phyloP scores from a whole-genome alignment of 306 rosid genomes.

The Cucurbita moschata region DNA sequence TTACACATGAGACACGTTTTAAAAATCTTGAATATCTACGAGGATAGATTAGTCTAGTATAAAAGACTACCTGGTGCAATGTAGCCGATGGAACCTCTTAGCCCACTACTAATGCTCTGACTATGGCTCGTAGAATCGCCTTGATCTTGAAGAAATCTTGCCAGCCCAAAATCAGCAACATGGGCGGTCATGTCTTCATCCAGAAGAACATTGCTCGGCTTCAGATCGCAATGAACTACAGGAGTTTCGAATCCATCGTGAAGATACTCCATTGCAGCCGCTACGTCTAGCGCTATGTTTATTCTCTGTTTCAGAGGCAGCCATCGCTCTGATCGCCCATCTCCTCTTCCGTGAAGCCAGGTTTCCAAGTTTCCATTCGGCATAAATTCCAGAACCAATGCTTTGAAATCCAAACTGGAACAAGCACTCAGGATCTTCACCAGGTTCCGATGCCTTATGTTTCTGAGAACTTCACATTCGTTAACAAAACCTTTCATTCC shows the following conservation, averaged over 20 bases:
- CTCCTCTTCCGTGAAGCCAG: constrained; percentile 4
- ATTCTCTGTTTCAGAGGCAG: neutral
- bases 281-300: constrained; percentile 9
- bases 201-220: constrained; percentile 13
- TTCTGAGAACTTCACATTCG: constrained; percentile 14
- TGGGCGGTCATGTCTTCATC: constrained; percentile 9
- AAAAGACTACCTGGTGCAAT: constrained; percentile 5
- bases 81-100: constrained; percentile 18
- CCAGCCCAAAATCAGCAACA: constrained; percentile 7
- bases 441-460: constrained; percentile 11
- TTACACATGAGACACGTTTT: too few relatives aligned
- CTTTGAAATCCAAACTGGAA: constrained; percentile 13
- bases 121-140: neutral
- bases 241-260: constrained; percentile 6
- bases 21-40: too few relatives aligned
- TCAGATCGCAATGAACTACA: constrained; percentile 11
- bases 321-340: neutral
- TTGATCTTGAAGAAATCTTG: neutral
- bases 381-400: constrained; percentile 9
- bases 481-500: constrained; percentile 12
- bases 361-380: constrained; percentile 6
- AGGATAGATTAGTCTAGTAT: too few relatives aligned
- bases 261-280: constrained; percentile 11
- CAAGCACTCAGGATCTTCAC: constrained; percentile 13
- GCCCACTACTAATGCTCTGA: constrained; percentile 8